Percentiles rank a stretch among this genome's conserved stretches.
These are phyloP conservation scores for Kodamaea fukazawae DNA, from an alignment of 805 yeast species.

Conservation along the genomic window DNA sequence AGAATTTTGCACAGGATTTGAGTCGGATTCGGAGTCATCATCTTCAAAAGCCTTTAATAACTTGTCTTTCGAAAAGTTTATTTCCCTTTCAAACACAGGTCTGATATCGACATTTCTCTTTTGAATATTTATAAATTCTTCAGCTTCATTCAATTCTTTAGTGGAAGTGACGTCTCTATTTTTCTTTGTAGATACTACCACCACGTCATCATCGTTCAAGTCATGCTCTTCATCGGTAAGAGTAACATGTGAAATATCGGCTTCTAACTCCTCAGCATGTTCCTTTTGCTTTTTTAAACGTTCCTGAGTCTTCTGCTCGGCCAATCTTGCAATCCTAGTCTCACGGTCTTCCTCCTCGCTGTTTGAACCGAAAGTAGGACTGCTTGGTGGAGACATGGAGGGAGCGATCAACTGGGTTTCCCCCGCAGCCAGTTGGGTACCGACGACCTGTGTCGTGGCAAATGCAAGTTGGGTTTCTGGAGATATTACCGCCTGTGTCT, in stretches of 20 bases:
- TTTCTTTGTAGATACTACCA: slow-evolving; percentile 18
- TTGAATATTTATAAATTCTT: slow-evolving; percentile 32
- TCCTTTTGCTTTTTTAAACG: slow-evolving; percentile 15
- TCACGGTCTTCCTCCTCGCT: slow-evolving; percentile 9
- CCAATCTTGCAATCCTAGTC: slow-evolving; percentile 10
- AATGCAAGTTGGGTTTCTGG: background rate
- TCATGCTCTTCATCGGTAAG: slow-evolving; percentile 43
- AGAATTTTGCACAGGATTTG: slow-evolving; percentile 14
- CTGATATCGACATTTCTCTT: slow-evolving; percentile 30
- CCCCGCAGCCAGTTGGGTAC: slow-evolving; percentile 8
- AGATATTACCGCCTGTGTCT: background rate
- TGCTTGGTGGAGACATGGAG: background rate
- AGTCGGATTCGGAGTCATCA: slow-evolving; percentile 16
- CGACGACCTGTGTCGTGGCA: background rate
- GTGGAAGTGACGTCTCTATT: slow-evolving; percentile 16
- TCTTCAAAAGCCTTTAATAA: slow-evolving; percentile 34
- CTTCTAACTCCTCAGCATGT: slow-evolving; percentile 24
- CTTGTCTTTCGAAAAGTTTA: slow-evolving; percentile 27
- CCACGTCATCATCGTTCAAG: slow-evolving; percentile 22
- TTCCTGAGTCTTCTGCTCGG: slow-evolving; percentile 10
- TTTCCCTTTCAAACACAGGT: slow-evolving; percentile 28
- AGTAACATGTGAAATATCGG: slow-evolving; percentile 31
- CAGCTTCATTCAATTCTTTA: slow-evolving; percentile 30
- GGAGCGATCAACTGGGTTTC: slow-evolving; percentile 4
- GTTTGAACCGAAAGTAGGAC: background rate